Conservation (phyloP, 495 filamentous ascomycete genomes). For the Aspergillus campestris region DNA sequence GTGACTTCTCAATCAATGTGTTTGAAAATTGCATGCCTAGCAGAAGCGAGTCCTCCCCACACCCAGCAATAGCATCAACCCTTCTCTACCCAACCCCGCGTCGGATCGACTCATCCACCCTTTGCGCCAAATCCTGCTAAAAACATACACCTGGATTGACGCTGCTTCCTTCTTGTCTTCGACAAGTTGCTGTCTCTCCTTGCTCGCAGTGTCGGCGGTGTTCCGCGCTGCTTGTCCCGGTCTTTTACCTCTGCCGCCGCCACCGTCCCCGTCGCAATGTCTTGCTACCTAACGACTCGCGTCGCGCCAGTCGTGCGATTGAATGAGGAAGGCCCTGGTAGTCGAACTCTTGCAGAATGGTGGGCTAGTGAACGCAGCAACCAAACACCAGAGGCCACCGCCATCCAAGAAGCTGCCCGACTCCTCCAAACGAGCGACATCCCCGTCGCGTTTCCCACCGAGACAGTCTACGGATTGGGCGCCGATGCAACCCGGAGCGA, state of each 20-base stretch:
- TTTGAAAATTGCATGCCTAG: too few species aligned
- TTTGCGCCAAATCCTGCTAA: too few species aligned
- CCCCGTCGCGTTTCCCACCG: constrained; percentile 93
- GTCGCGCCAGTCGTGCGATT: constrained; percentile 37
- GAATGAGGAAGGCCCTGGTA: constrained; percentile 28
- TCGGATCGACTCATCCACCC: background rate
- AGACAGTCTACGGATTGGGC: constrained; percentile 95
- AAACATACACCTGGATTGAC: too few species aligned
- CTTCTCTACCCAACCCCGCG: constrained; percentile 5
- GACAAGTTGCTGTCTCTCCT: constrained; percentile 24
- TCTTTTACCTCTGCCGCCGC: constrained; percentile 16
- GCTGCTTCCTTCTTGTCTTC: constrained; percentile 1
- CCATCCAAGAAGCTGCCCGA: constrained; percentile 46
- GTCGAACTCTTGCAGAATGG: constrained; percentile 37
- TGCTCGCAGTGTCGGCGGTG: constrained; percentile 24
- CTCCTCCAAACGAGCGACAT: constrained; percentile 53
- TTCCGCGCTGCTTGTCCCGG: constrained; percentile 26
- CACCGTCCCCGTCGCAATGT: constrained; percentile 6
- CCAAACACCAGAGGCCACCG: constrained; percentile 29
- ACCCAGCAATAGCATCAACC: too few species aligned
- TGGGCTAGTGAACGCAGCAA: constrained; percentile 32
- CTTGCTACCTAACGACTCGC: constrained; percentile 20
- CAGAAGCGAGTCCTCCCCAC: too few species aligned
- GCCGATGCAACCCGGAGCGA: constrained; percentile 80
- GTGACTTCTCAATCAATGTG: too few species aligned